Evolutionary conservation across 2,329 filamentous ascomycete genomes (phyloP), one percentile per base, ranked within the genome.

Genomic region (Nemania abortiva): DNA sequence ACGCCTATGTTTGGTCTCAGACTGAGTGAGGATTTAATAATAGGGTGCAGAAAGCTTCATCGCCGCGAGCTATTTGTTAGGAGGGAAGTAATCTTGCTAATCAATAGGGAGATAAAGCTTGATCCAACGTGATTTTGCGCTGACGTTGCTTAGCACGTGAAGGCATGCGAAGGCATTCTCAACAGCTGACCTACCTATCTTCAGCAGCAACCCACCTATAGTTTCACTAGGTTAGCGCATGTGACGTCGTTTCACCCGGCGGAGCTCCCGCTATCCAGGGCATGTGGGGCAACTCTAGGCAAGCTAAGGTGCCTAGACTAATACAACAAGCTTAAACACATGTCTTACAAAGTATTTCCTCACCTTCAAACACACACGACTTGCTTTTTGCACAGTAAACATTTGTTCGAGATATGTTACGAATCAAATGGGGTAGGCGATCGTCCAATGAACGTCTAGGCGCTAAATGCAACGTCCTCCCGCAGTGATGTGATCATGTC

Each of bases 181-280:
- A 45, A 42, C 56, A 56, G 66, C 49, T 66, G 57, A 55, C 50
- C 37, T 22, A n/a, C 29, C 18, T 22, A n/a, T 11, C 42, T 18
- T 5, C 15, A n/a, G 11, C 27, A 52, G 10, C 18, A n/a, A 11
- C 20, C 27, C 31, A 45, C 20, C 24, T 50, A 49, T 42, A 15
- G 37, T 60, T 64, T 49, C 18, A 49, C n/a, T 18, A 7, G 22
- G 22, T 15, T 15, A 24, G 6, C n/a, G 42, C 66, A 65, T 65
- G 66, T 68, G 66, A 68, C 66, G 66, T 68, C 61, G 66, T 55
- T 52, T 49, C 47, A 47, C 52, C 11, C 22, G 47, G 31, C 31
- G 6, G 31, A 22, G 20, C 29, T 13, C 29, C n/a, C 29, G 7
- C 24, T 29, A n/a, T 52, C 31, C 15, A 22, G 13, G 7, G 3